Conservation (phyloP, 2,329 filamentous ascomycete species). For the Xylariaceae sp. region DNA sequence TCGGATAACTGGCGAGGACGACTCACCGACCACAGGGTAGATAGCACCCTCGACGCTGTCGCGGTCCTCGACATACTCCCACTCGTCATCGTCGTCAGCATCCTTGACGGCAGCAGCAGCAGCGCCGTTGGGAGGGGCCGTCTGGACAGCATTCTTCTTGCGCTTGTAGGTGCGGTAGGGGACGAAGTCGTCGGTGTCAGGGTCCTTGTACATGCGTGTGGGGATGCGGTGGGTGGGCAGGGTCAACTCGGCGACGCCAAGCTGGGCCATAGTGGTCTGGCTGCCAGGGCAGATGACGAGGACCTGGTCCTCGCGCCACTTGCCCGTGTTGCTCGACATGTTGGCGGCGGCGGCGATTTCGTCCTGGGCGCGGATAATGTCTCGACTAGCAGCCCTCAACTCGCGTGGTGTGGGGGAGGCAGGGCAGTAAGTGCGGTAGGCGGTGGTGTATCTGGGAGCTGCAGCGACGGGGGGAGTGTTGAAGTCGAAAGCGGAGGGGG, state of each 20-base stretch:
- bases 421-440: background rate
- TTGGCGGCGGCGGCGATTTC: slow-evolving; percentile 15
- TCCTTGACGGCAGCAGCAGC: slow-evolving; percentile 26
- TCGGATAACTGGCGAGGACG: background rate
- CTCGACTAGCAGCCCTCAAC: too few species aligned
- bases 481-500: too few species aligned
- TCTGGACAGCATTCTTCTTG: slow-evolving; percentile 39
- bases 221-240: slow-evolving; percentile 81
- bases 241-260: slow-evolving; percentile 86
- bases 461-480: too few species aligned
- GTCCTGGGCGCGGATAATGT: background rate
- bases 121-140: too few species aligned
- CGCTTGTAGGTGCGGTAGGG: slow-evolving; percentile 74
- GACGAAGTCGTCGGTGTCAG: slow-evolving; percentile 68
- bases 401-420: background rate
- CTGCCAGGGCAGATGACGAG: slow-evolving; percentile 78
- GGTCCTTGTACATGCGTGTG: slow-evolving; percentile 91
- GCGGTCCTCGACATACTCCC: slow-evolving; percentile 81
- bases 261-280: slow-evolving; percentile 83
- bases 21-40: slow-evolving; percentile 69
- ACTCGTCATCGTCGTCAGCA: slow-evolving; percentile 53
- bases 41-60: slow-evolving; percentile 85
- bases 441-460: background rate
- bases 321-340: slow-evolving; percentile 55
- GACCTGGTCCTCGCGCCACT: slow-evolving; percentile 63